Conservation (phyloP, 305 asterid genomes). For the Withania somnifera region DNA sequence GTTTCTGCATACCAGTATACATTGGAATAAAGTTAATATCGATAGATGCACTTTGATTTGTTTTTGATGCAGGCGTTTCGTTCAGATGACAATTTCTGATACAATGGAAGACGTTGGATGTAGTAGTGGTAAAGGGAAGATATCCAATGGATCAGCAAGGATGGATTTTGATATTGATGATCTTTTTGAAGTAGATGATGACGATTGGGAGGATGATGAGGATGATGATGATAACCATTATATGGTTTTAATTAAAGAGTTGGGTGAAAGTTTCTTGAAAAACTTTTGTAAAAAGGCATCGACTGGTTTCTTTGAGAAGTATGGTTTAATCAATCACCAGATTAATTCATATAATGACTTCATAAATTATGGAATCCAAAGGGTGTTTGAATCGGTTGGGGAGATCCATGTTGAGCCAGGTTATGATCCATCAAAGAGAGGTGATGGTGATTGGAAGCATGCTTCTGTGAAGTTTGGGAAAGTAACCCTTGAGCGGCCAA, state of each 20-base stretch:
- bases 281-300: constrained; percentile 60
- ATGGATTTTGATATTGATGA: constrained; percentile 52
- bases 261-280: constrained; percentile 34
- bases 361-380: constrained; percentile 53
- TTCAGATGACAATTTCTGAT: constrained; percentile 35
- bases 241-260: constrained; percentile 20
- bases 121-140: constrained; percentile 33
- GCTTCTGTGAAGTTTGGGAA: constrained; percentile 72
- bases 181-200: constrained; percentile 10
- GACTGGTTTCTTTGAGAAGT: constrained; percentile 55
- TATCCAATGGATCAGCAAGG: constrained; percentile 21
- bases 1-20: neutral
- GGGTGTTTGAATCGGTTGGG: constrained; percentile 66
- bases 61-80: neutral
- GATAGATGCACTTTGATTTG: neutral
- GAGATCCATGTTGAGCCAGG: constrained; percentile 70
- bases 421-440: constrained; percentile 72
- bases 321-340: constrained; percentile 83
- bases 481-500: constrained; percentile 59
- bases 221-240: constrained; percentile 15
- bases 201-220: constrained; percentile 37
- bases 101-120: constrained; percentile 38
- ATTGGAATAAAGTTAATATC: neutral
- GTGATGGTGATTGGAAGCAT: constrained; percentile 74
- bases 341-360: constrained; percentile 80